A percentile compares a stretch with the other conserved stretches of the same genome.
These are phyloP conservation scores for Theileria luwenshuni DNA, from an alignment of 169 alveolate genomes.

Conservation along the genomic window DNA sequence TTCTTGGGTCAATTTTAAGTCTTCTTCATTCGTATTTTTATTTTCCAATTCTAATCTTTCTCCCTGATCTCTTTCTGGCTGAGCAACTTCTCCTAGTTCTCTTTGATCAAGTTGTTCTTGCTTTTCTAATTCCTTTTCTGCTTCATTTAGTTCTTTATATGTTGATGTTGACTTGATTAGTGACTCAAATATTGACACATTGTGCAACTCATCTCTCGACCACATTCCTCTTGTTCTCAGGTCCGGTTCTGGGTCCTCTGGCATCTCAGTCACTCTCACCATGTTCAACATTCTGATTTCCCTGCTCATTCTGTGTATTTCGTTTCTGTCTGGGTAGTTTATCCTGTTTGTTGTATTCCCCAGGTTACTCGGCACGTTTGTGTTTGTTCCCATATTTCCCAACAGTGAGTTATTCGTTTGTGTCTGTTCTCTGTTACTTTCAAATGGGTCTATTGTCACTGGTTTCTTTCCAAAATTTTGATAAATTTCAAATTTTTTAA, in stretches of 20 bases:
- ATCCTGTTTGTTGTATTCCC: background rate
- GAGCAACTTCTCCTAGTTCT: background rate
- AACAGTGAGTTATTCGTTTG: background rate
- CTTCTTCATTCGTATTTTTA: too few species aligned
- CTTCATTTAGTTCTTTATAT: background rate
- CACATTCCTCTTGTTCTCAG: background rate
- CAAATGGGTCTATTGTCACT: background rate
- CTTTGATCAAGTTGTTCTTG: background rate
- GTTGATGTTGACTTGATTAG: background rate
- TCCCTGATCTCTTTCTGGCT: background rate
- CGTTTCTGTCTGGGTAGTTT: conserved; percentile 17
- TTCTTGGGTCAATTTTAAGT: too few species aligned
- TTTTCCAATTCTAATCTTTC: background rate
- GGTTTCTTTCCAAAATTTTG: background rate
- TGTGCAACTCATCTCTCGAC: conserved; percentile 9
- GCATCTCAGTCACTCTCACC: conserved; percentile 22
- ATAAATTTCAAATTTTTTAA: background rate
- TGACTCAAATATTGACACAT: conserved; percentile 9
- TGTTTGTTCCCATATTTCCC: conserved; percentile 20
- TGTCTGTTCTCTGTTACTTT: background rate
- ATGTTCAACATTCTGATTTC: conserved; percentile 20
- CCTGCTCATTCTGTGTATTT: conserved; percentile 1
- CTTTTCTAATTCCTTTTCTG: background rate
- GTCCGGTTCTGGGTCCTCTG: conserved; percentile 15
- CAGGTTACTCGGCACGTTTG: conserved; percentile 5